Evolutionary conservation across 352 stramenopile genomes (phyloP), one percentile per base, ranked within the genome.

Genomic region (Pythium sukuiense): DNA sequence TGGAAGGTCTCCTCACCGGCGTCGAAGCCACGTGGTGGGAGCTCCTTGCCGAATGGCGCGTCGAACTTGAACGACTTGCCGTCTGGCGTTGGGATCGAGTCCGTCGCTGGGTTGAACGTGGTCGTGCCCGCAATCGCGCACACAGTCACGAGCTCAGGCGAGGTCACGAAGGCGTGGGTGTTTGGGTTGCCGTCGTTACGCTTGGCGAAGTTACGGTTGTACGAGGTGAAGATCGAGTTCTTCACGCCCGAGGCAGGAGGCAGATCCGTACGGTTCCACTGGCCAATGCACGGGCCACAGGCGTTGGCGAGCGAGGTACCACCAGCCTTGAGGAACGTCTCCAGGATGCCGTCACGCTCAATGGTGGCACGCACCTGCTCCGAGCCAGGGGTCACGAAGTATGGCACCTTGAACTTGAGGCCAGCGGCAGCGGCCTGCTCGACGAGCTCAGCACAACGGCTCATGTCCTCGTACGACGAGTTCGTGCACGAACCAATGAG

Each of bases 171-270:
- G 29, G 89, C 90, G 77, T 97, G 91, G 32, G 92, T 98, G 71
- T 85, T 83, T 48, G 90, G 90, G 85, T 98, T 98, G 48, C 91
- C 92, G 67, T 98, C 92, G 80, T 96, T 95, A 79, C 92, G 89
- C 88, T 97, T 97, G 64, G 90, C 90, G 53, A 98, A 98, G 85
- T 98, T 98, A 74, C 92, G 81, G 89, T 98, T 98, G 82, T 97
- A 98, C 59, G 92, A 98, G 55, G 90, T 97, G 70, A 98, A 90
- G 74, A 98, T 98, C 59, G 90, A 97, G 85, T 98, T 98, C 75
- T 94, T 95, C 71, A 85, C 78, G 70, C 89, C 90, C 79, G 85
- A 82, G 43, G 89, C 87, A 74, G 87, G 86, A 52, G 89, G 74
- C 68, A 95, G 79, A 67, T 97, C 90, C 6, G 73, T 85, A 70